A percentile compares a stretch with the other conserved stretches of the same genome.
These are phyloP conservation scores for Talaromyces adpressus DNA, from an alignment of 495 filamentous ascomycete species.

Conservation along the genomic window DNA sequence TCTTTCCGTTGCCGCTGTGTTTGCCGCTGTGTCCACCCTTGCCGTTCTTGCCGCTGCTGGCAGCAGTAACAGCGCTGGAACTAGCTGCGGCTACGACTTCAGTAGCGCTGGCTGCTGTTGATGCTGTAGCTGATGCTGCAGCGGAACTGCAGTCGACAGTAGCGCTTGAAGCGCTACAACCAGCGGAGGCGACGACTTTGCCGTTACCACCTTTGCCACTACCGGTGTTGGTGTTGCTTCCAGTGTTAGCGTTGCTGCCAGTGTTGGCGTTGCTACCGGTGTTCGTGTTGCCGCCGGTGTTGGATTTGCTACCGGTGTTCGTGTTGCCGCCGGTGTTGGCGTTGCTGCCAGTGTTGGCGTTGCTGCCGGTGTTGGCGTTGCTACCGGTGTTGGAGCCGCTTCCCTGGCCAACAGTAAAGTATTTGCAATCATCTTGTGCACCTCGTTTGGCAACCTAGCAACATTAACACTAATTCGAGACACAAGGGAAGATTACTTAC, in stretches of 20 bases:
- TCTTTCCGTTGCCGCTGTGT: neutral
- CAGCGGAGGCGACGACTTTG: conserved; percentile 11
- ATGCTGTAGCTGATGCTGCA: too few relatives aligned
- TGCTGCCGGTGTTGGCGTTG: neutral
- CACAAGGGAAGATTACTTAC: conserved; percentile 15
- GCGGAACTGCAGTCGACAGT: neutral
- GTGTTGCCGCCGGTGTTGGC: conserved; percentile 4
- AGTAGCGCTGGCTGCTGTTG: neutral
- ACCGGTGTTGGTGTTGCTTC: neutral
- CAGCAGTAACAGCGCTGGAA: neutral
- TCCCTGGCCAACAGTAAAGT: conserved; percentile 42
- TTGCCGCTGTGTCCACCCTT: neutral
- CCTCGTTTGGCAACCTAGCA: conserved; percentile 37
- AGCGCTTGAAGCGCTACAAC: neutral
- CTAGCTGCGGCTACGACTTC: neutral
- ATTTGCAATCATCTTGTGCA: conserved; percentile 64
- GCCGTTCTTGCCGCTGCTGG: neutral
- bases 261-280: neutral
- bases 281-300: neutral
- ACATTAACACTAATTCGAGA: neutral
- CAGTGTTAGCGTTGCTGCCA: neutral
- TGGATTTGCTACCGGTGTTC: conserved; percentile 6
- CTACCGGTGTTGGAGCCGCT: neutral
- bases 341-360: neutral
- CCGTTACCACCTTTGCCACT: neutral